A percentile compares a stretch with the other conserved stretches of the same genome.
Conservation (phyloP, 1,139 yeast genomes). For the Pneumocystis carinii region DNA sequence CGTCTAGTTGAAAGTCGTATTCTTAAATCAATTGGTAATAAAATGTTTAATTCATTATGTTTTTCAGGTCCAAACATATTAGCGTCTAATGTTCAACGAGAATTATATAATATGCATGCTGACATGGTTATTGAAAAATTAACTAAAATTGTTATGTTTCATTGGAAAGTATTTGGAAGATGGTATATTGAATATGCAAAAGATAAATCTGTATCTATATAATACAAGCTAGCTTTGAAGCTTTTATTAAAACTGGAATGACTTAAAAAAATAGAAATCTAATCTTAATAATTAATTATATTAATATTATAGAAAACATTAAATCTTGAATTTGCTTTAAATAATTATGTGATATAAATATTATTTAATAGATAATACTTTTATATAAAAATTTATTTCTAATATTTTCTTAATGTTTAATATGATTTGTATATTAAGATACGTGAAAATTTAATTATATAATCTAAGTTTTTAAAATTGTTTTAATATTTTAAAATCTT, state of each 20-base stretch:
- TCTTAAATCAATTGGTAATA: neutral
- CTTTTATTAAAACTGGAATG: neutral
- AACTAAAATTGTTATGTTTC: neutral
- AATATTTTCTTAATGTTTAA: too few species aligned
- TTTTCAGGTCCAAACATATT: neutral
- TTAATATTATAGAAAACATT: too few species aligned
- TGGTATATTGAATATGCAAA: neutral
- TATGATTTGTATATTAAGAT: too few species aligned
- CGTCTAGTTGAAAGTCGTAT: neutral
- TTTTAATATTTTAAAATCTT: too few species aligned
- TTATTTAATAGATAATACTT: too few species aligned
- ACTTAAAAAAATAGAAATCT: too few species aligned
- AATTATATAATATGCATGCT: neutral
- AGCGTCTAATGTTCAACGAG: neutral
- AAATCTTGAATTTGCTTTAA: too few species aligned
- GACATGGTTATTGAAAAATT: neutral
- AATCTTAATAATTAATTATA: too few species aligned
- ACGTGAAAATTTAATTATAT: too few species aligned
- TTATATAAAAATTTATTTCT: too few species aligned
- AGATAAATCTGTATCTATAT: neutral
- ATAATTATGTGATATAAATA: too few species aligned
- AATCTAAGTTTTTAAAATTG: too few species aligned
- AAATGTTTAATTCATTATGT: neutral
- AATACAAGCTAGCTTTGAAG: neutral
- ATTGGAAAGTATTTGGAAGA: neutral